Percentiles rank a stretch among this genome's conserved stretches.
Conservation (phyloP, 768 basidiomycete species). For the Tephrocybe sp. region DNA sequence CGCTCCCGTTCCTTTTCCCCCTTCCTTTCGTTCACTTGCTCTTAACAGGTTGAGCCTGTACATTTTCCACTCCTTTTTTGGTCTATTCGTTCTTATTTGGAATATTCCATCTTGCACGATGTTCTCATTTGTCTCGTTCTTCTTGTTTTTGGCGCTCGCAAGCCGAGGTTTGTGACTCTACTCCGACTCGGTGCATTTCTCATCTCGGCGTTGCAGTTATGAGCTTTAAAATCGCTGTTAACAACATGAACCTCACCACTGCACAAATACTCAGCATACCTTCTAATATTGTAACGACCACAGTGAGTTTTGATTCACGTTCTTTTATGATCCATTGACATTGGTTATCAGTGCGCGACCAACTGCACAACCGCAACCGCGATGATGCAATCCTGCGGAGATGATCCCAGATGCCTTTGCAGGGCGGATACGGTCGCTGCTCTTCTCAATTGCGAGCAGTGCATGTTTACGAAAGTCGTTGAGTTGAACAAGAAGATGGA, state of each 20-base stretch:
- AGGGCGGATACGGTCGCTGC: constrained; percentile 33
- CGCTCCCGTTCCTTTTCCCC: too few species aligned
- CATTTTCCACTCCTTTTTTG: background rate
- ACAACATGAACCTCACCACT: constrained; percentile 35
- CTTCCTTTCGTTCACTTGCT: too few species aligned
- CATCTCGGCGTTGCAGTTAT: constrained; percentile 26
- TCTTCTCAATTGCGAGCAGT: constrained; percentile 60
- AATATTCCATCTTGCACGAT: too few species aligned
- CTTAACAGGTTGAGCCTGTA: background rate
- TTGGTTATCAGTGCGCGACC: constrained; percentile 30
- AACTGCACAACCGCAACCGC: constrained; percentile 27
- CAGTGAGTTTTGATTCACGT: constrained; percentile 24
- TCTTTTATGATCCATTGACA: background rate
- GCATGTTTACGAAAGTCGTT: constrained; percentile 60
- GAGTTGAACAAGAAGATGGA: constrained; percentile 45
- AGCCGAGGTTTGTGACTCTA: constrained; percentile 48
- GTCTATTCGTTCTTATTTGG: background rate
- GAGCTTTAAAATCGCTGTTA: constrained; percentile 47
- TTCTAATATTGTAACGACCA: constrained; percentile 23
- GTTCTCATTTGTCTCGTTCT: constrained; percentile 16
- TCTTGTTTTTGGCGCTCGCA: constrained; percentile 46
- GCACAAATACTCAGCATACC: constrained; percentile 43
- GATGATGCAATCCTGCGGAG: constrained; percentile 38
- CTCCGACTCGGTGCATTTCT: background rate
- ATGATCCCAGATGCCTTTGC: constrained; percentile 57